These are phyloP conservation scores for Cercospora sp. DNA, from an alignment of 2,329 filamentous ascomycete genomes.

Conservation along the genomic window DNA sequence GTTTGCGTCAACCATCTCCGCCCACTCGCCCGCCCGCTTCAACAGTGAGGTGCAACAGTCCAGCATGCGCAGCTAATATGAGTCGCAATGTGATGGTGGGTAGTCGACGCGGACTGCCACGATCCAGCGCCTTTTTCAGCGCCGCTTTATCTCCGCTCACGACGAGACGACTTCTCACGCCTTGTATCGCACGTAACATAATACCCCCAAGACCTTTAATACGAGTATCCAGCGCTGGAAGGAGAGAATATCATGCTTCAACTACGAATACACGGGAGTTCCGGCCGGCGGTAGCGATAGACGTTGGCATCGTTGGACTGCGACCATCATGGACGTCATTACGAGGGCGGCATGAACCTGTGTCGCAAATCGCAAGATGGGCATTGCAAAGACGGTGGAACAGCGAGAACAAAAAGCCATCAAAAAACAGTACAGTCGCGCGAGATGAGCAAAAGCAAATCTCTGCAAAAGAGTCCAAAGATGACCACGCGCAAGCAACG, in stretches of 20 bases:
- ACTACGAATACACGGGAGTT: slow-evolving; percentile 26
- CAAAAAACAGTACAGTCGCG: slow-evolving; percentile 19
- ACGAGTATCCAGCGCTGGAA: neutral
- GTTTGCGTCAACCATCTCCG: slow-evolving; percentile 13
- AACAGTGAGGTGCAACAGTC: slow-evolving; percentile 17
- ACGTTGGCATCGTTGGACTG: slow-evolving; percentile 17
- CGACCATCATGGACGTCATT: slow-evolving; percentile 11
- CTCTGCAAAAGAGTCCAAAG: slow-evolving; percentile 24
- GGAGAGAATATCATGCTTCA: slow-evolving; percentile 24
- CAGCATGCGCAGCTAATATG: slow-evolving; percentile 39
- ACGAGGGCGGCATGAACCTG: slow-evolving; percentile 16
- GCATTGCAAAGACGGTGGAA: slow-evolving; percentile 27
- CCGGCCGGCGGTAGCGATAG: slow-evolving; percentile 26
- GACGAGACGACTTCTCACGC: slow-evolving; percentile 15
- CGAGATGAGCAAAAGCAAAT: slow-evolving; percentile 27
- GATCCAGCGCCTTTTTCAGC: slow-evolving; percentile 16
- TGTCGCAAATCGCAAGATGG: slow-evolving; percentile 9
- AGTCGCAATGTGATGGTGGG: slow-evolving; percentile 42
- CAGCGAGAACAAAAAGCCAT: slow-evolving; percentile 19
- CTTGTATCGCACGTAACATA: slow-evolving; percentile 4
- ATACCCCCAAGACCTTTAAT: slow-evolving; percentile 4
- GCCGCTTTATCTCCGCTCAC: slow-evolving; percentile 15
- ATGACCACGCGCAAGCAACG: slow-evolving; percentile 20
- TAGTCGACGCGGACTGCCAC: slow-evolving; percentile 24
- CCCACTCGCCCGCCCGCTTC: slow-evolving; percentile 11